Conservation (phyloP, 1,139 yeast genomes). For the Taiozyma sp. region DNA sequence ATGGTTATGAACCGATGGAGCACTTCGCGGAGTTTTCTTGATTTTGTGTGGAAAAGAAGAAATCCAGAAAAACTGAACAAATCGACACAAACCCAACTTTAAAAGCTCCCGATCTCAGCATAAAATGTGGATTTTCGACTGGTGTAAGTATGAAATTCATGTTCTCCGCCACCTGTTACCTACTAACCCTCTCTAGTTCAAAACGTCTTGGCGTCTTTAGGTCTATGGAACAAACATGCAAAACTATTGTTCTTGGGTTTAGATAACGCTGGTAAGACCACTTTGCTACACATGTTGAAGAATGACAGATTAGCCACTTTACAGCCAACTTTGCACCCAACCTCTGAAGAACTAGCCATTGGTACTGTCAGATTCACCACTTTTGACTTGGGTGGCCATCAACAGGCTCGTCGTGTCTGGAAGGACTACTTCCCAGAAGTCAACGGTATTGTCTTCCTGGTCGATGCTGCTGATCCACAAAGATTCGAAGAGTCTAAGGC, state of each 20-base stretch:
- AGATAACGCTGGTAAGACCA: conserved; percentile 98
- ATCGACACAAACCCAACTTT: not conserved
- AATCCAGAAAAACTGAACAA: not conserved
- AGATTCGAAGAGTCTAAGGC: conserved; percentile 94
- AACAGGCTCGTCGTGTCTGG: conserved; percentile 99
- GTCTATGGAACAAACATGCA: conserved; percentile 97
- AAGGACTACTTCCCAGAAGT: conserved; percentile 99
- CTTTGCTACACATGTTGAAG: conserved; percentile 91
- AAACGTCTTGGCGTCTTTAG: conserved; percentile 89
- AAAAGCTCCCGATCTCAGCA: not conserved
- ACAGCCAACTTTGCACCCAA: conserved; percentile 98
- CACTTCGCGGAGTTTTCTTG: not conserved
- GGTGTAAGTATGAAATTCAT: conserved; percentile 41
- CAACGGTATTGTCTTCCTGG: conserved; percentile 92
- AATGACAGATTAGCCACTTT: conserved; percentile 97
- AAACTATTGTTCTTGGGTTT: conserved; percentile 91
- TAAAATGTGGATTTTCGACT: conserved; percentile 50
- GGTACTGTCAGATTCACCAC: conserved; percentile 97
- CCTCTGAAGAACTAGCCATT: conserved; percentile 95
- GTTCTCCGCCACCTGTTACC: not conserved
- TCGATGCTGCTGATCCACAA: conserved; percentile 95
- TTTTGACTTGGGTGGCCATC: conserved; percentile 97
- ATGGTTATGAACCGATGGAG: not conserved
- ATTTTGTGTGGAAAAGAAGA: not conserved
- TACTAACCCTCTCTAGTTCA: conserved; percentile 49